These are phyloP conservation scores for Pythium brachiatum DNA, from an alignment of 352 stramenopile genomes.

Conservation along the genomic window DNA sequence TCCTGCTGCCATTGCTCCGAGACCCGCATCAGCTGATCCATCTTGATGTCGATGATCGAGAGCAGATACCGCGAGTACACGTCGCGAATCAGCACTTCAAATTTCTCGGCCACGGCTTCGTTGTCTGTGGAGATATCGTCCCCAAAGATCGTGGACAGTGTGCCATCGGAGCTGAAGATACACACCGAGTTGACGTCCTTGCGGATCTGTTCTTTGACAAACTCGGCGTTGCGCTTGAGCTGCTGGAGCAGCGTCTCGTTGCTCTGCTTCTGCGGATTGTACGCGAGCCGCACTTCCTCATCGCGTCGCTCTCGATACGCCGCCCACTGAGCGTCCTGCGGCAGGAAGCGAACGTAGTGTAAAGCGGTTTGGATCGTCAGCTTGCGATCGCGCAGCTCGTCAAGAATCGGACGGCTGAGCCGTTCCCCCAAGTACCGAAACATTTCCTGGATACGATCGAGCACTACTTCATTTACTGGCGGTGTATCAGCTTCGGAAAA, in stretches of 20 bases:
- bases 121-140: conserved; percentile 53
- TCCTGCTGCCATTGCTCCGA: conserved; percentile 69
- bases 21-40: conserved; percentile 45
- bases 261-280: conserved; percentile 22
- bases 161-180: conserved; percentile 58
- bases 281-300: conserved; percentile 53
- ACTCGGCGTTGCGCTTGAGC: conserved; percentile 62
- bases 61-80: conserved; percentile 56
- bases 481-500: background rate
- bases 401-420: conserved; percentile 43
- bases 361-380: conserved; percentile 51
- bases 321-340: conserved; percentile 55
- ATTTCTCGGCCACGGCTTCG: conserved; percentile 51
- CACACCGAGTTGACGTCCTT: conserved; percentile 74
- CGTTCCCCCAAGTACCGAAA: conserved; percentile 56
- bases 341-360: conserved; percentile 67
- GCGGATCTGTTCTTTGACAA: conserved; percentile 71
- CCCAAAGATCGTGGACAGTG: conserved; percentile 67
- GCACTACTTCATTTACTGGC: conserved; percentile 37
- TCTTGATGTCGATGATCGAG: conserved; percentile 54
- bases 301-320: conserved; percentile 60
- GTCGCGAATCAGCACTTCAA: conserved; percentile 56
- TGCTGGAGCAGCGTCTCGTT: conserved; percentile 21
- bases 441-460: conserved; percentile 71
- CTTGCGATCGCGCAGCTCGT: conserved; percentile 51